These are phyloP conservation scores for Lathyrus oleraceus DNA, from an alignment of 306 rosid species.

Conservation along the genomic window DNA sequence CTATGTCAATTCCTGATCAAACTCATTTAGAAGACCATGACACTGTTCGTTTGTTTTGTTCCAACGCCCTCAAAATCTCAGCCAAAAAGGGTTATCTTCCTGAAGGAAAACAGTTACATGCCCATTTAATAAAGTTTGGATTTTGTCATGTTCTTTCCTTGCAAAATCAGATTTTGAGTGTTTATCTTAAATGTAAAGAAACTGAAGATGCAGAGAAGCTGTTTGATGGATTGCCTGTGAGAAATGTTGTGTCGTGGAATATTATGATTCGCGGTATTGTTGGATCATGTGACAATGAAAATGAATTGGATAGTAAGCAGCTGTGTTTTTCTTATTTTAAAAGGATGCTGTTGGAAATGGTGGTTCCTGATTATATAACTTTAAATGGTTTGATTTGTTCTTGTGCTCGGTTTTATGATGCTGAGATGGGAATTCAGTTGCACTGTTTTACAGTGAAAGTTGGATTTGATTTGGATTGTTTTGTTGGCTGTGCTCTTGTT, in stretches of 20 bases:
- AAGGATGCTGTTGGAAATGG: conserved; percentile 60
- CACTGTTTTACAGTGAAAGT: conserved; percentile 60
- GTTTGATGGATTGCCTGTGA: conserved; percentile 67
- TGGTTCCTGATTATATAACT: conserved; percentile 57
- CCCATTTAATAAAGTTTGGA: conserved; percentile 59
- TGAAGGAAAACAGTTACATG: conserved; percentile 64
- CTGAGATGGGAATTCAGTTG: conserved; percentile 56
- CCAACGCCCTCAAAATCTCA: conserved; percentile 60
- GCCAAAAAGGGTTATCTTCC: conserved; percentile 53
- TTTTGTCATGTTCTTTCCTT: conserved; percentile 46
- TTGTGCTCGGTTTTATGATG: conserved; percentile 49
- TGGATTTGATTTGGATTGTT: conserved; percentile 61
- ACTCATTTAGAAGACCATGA: conserved; percentile 43
- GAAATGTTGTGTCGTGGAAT: conserved; percentile 78
- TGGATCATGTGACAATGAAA: conserved; percentile 21
- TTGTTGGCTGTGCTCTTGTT: conserved; percentile 60
- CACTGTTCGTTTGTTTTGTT: conserved; percentile 39
- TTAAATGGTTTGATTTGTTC: conserved; percentile 55
- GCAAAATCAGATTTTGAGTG: conserved; percentile 55
- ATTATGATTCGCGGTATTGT: conserved; percentile 55
- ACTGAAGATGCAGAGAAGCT: conserved; percentile 46
- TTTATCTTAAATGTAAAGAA: conserved; percentile 52
- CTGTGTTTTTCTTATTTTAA: conserved; percentile 50
- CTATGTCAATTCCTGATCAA: conserved; percentile 35
- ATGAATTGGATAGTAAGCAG: conserved; percentile 14